Base-by-base conservation (phyloP, 2,329 filamentous ascomycete species). In the Blastomyces emzantsi region DNA sequence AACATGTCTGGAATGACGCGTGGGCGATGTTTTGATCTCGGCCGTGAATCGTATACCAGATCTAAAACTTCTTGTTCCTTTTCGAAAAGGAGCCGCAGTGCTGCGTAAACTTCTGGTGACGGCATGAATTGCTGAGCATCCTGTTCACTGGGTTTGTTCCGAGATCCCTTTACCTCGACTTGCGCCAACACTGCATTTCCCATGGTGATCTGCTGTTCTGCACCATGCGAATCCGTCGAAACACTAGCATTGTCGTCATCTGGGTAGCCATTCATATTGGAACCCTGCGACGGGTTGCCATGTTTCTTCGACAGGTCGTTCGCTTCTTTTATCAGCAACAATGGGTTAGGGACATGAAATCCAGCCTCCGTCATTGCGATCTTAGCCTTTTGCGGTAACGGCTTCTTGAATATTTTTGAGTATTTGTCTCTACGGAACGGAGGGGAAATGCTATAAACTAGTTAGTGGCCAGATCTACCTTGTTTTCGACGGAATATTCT, bases 391-490 rank as follows among this genome's bases (percentile, higher is more conserved):
- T 82, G 77, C 57, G 82, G 84, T 63, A 97, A 78, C 1, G 89
- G 81, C 72, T 90, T 94, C 73, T 93, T 88, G 75, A 97, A 99
- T 62, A 99, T 92, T 76, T 97, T 99, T 72, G 92, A 89, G 70
- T 87, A 94, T 54, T 89, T 84, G 71, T 99, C 93, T 74, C 96
- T 97, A 69, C 93, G 87, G 76, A 90, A 97, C 1, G 82, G 81
- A 13, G 92, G 92, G 17, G 89, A 92, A 66, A 94, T 85, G 36
- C 89, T 89, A 65, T 66, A 61, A 19, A 58, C 4, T 8, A 17
- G 22, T 59, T 39, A 63, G 47, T 22, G 15, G 39, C 22, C 19
- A 5, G 19, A 57, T 49, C 25, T 19, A 60, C 28, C 7, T 22
- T 28, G 19, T 36, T 15, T 22, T 8, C 19, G 8, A 41, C 7